Conservation (phyloP, 2,329 filamentous ascomycete genomes). For the Epicoccum nigrum region DNA sequence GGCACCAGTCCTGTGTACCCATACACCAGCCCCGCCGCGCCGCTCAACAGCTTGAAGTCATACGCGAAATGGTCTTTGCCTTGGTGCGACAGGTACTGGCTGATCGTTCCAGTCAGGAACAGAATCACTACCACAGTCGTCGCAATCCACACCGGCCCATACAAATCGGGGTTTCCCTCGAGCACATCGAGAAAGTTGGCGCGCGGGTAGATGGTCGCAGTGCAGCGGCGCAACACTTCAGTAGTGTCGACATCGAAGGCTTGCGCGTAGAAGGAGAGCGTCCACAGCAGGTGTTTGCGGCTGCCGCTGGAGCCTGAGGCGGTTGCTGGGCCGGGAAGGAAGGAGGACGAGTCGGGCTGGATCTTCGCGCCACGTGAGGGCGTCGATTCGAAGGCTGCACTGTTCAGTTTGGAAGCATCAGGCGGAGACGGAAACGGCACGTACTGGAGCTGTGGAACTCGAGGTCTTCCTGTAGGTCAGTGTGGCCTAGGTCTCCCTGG, state of each 20-base stretch:
- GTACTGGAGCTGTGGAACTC: slow-evolving; percentile 93
- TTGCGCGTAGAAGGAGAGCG: slow-evolving; percentile 90
- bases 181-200: slow-evolving; percentile 96
- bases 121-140: slow-evolving; percentile 96
- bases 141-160: slow-evolving; percentile 98
- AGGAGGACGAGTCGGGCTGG: slow-evolving; percentile 50
- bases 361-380: slow-evolving; percentile 56
- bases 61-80: slow-evolving; percentile 79
- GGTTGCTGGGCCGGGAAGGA: slow-evolving; percentile 44
- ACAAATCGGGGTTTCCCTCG: slow-evolving; percentile 94
- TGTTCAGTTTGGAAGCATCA: slow-evolving; percentile 1
- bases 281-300: slow-evolving; percentile 88
- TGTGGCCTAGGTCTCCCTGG: slow-evolving; percentile 96
- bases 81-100: slow-evolving; percentile 78
- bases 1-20: slow-evolving; percentile 88
- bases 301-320: slow-evolving; percentile 30
- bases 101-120: slow-evolving; percentile 94
- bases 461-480: slow-evolving; percentile 96
- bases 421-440: slow-evolving; percentile 15
- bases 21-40: slow-evolving; percentile 90
- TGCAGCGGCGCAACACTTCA: slow-evolving; percentile 85
- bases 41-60: slow-evolving; percentile 87
- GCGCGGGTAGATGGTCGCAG: slow-evolving; percentile 85
- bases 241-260: slow-evolving; percentile 98
- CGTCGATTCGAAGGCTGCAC: slow-evolving; percentile 69